Evolutionary conservation across 2,329 filamentous ascomycete species (phyloP), one percentile per base, ranked within the genome.

Genomic region (Aspergillus quadrilineatus): DNA sequence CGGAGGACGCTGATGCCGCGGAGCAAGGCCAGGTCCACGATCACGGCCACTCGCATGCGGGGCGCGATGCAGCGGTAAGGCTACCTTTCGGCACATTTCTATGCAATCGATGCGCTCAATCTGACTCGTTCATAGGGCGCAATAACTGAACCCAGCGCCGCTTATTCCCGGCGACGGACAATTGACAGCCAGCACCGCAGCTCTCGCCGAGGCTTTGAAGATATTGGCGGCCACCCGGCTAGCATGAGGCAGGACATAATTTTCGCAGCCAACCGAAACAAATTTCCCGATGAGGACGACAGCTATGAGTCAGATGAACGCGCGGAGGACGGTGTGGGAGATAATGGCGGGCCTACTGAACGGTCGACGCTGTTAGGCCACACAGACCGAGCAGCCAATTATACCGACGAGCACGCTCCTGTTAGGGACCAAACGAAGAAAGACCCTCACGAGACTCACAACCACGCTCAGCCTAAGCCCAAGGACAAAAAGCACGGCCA

Each of bases 221-320:
- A 86, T 53, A 83, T 95, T 63, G 90, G 88, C 70, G 89, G 96
- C 51, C 89, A 97, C 70, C 94, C 94, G 2, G 89, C 91, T 26
- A 93, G 88, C 61, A 92, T 97, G 79, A 83, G 94, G 63, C 89
- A 96, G 71, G 91, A 93, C 55, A 96, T 99, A 55, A 96, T 99
- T 65, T 95, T 97, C 63, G 87, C 88, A 37, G 90, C 90, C n/a
- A 88, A 86, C 58, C 83, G 85, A 26, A 87, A 85, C 57, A 82
- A 83, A 50, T 78, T 86, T 45, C 84, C 83, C 29, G 81, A 79
- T 43, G 85, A 84, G 39, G 82, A 79, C 4, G 73, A 79, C 15
- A 77, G 62, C n/a, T 75, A 79, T 1, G 81, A 82, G 14, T 80
- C 85, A 3, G 82, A 83, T 28, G 78, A 85, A 30, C 83, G 80